phyloP scores from a whole-genome alignment of 2,329 filamentous ascomycete species.

The Fusarium coicis region DNA sequence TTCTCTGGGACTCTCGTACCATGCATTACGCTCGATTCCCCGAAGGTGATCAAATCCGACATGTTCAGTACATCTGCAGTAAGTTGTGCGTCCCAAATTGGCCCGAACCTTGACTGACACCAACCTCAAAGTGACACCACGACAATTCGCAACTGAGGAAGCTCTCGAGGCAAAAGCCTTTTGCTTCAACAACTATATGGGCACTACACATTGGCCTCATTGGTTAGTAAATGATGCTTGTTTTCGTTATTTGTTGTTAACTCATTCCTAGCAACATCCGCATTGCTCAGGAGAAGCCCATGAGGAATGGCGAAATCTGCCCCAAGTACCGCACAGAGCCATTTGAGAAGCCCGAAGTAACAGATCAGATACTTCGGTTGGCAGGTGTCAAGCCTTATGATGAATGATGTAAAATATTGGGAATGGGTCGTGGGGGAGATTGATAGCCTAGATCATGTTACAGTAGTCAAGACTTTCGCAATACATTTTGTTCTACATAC shows the following conservation, averaged over 20 bases:
- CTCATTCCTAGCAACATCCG: slow-evolving; percentile 17
- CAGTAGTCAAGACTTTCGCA: background rate
- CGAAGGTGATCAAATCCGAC: slow-evolving; percentile 51
- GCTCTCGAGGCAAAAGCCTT: background rate
- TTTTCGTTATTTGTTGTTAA: background rate
- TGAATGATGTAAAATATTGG: background rate
- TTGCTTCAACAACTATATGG: too few species aligned
- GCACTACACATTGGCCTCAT: background rate
- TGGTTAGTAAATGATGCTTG: background rate
- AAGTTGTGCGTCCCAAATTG: background rate
- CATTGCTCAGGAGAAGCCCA: slow-evolving; percentile 34
- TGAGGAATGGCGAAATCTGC: slow-evolving; percentile 35
- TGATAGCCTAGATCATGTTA: background rate
- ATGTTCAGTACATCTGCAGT: slow-evolving; percentile 27
- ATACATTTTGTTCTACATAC: background rate
- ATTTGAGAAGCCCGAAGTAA: slow-evolving; percentile 34
- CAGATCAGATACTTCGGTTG: slow-evolving; percentile 28
- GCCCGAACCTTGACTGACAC: background rate
- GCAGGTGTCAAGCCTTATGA: slow-evolving; percentile 37
- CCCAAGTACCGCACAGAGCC: slow-evolving; percentile 38
- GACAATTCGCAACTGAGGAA: slow-evolving; percentile 17
- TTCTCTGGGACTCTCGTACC: slow-evolving; percentile 55
- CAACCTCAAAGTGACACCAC: background rate
- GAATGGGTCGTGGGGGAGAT: background rate
- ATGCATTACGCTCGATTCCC: slow-evolving; percentile 56